These are phyloP conservation scores for Sarocladiaceae sp. DNA, from an alignment of 2,329 filamentous ascomycete species.

Conservation along the genomic window DNA sequence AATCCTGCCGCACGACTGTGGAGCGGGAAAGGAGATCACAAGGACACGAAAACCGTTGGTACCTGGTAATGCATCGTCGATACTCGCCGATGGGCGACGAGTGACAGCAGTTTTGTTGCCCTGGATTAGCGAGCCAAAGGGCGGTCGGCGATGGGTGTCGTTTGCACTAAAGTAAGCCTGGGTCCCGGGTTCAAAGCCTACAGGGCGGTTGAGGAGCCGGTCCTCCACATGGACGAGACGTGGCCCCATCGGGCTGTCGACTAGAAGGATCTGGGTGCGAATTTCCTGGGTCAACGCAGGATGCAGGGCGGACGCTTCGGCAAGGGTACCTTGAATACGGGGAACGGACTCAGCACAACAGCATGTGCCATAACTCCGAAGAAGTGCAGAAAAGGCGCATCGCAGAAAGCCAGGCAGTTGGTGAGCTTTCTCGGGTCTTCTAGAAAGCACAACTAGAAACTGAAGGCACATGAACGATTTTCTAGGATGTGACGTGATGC, in stretches of 20 bases:
- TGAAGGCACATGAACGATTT: not conserved
- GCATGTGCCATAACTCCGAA: not conserved
- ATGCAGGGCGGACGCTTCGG: not conserved
- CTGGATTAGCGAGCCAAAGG: conserved; percentile 7
- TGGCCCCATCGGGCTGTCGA: conserved; percentile 5
- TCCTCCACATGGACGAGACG: conserved; percentile 8
- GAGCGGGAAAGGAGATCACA: conserved; percentile 9
- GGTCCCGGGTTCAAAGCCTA: conserved; percentile 9
- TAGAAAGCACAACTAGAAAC: no score
- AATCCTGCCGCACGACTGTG: conserved; percentile 3
- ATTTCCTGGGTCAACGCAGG: not conserved
- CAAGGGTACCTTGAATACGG: conserved; percentile 5
- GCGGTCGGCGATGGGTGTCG: conserved; percentile 2
- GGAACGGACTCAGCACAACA: not conserved
- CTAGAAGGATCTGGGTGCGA: conserved; percentile 5
- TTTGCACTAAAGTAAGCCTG: not conserved
- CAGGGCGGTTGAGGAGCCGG: not conserved
- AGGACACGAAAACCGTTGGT: conserved; percentile 6
- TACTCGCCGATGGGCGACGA: not conserved
- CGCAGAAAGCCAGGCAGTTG: no score
- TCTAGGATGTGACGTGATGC: conserved; percentile 7
- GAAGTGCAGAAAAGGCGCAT: not conserved
- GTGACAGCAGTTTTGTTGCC: not conserved
- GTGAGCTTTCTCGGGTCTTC: no score
- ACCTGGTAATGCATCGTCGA: conserved; percentile 8